Conservation (phyloP, 2,329 filamentous ascomycete species). For the Kalmusia sp. region DNA sequence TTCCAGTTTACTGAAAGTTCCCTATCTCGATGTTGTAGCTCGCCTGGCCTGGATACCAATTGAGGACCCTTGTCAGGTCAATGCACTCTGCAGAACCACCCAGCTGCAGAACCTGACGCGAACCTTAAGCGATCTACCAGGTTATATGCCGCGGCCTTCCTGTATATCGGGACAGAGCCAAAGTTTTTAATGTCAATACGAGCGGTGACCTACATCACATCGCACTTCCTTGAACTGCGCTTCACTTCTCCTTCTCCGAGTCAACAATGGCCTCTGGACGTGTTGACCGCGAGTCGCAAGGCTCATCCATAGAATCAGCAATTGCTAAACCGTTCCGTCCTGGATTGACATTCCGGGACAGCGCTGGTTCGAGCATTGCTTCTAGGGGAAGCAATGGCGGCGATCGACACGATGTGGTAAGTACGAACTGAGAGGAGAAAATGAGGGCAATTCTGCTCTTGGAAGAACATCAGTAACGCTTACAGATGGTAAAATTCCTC, state of each 20-base stretch:
- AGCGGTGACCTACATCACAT: constrained; percentile 6
- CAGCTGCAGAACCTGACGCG: constrained; percentile 10
- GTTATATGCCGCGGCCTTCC: constrained; percentile 21
- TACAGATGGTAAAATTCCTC: constrained; percentile 32
- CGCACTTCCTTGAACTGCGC: constrained; percentile 7
- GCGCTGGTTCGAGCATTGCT: constrained; percentile 26
- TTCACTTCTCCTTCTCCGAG: not conserved
- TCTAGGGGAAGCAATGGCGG: constrained; percentile 26
- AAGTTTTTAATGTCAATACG: constrained; percentile 14
- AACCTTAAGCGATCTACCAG: constrained; percentile 12
- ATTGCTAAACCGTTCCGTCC: constrained; percentile 21
- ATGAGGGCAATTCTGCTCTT: not conserved
- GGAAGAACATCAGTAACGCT: constrained; percentile 1
- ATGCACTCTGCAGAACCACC: constrained; percentile 10
- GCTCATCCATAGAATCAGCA: constrained; percentile 17
- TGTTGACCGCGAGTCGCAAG: constrained; percentile 22
- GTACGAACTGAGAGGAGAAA: constrained; percentile 6
- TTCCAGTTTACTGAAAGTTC: constrained; percentile 1
- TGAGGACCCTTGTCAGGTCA: constrained; percentile 16
- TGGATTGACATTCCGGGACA: constrained; percentile 19
- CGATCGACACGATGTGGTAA: constrained; percentile 31
- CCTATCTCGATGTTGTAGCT: constrained; percentile 13
- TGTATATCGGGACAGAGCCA: constrained; percentile 20
- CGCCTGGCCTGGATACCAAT: constrained; percentile 12
- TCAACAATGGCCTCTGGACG: constrained; percentile 17